These are phyloP conservation scores for Dothidotthia symphoricarpi DNA, from an alignment of 2,329 filamentous ascomycete species.

Conservation along the genomic window DNA sequence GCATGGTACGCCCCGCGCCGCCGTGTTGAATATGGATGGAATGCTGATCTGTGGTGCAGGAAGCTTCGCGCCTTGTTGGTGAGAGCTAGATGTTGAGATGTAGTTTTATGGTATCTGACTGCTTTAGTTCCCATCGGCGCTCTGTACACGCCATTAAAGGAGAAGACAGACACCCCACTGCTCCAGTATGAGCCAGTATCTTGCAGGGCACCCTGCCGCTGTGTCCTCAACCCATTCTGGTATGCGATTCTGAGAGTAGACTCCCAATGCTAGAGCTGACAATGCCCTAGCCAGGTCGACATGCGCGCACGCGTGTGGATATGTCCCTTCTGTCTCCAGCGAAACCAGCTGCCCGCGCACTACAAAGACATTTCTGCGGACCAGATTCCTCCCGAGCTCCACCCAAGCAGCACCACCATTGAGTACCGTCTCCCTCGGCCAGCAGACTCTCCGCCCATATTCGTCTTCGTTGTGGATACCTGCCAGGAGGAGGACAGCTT, in stretches of 20 bases:
- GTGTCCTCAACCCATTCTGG: constrained; percentile 97
- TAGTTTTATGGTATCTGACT: constrained; percentile 9
- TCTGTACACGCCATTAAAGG: constrained; percentile 92
- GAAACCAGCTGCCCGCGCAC: constrained; percentile 78
- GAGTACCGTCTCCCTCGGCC: constrained; percentile 80
- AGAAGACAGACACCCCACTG: constrained; percentile 83
- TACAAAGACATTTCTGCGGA: constrained; percentile 88
- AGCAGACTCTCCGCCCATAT: constrained; percentile 82
- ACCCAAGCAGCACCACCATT: constrained; percentile 82
- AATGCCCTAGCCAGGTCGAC: constrained; percentile 67
- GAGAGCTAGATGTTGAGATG: constrained; percentile 9
- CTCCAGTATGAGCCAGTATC: constrained; percentile 95
- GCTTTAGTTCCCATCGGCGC: constrained; percentile 80
- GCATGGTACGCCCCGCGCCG: constrained; percentile 62
- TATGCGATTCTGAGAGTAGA: constrained; percentile 46
- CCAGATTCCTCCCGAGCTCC: constrained; percentile 78
- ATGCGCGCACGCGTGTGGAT: constrained; percentile 83
- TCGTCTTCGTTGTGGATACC: constrained; percentile 82
- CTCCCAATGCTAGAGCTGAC: constrained; percentile 17
- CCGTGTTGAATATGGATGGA: constrained; percentile 11
- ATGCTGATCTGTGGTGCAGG: constrained; percentile 53
- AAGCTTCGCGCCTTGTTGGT: constrained; percentile 82
- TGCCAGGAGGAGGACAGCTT: constrained; percentile 87
- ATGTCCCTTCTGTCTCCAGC: constrained; percentile 81
- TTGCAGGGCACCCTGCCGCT: constrained; percentile 93